A percentile compares a stretch with the other conserved stretches of the same genome.
These are phyloP conservation scores for Penicillium vulpinum DNA, from an alignment of 2,329 filamentous ascomycete genomes.

Conservation along the genomic window DNA sequence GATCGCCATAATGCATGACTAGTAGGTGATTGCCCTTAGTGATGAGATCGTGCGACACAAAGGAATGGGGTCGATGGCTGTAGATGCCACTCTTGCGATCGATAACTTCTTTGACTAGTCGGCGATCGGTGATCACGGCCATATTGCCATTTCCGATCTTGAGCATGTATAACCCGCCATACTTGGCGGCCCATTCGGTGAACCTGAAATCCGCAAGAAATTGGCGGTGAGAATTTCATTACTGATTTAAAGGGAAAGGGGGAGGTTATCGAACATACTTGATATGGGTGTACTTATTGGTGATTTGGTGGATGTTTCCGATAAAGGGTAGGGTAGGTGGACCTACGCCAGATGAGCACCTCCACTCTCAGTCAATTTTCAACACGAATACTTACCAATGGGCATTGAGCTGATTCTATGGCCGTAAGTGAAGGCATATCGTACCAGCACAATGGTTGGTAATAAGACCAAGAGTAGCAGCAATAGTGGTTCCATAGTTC, in stretches of 20 bases:
- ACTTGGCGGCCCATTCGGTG: neutral
- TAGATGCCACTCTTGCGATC: slow-evolving; percentile 50
- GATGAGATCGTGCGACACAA: slow-evolving; percentile 9
- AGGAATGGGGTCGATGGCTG: slow-evolving; percentile 45
- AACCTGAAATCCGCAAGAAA: neutral
- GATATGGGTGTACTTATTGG: neutral
- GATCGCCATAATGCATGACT: slow-evolving; percentile 20
- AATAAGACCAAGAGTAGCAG: neutral
- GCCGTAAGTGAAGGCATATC: neutral
- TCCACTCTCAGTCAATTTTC: too few relatives aligned
- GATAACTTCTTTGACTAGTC: slow-evolving; percentile 45
- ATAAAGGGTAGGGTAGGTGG: neutral
- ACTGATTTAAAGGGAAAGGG: neutral
- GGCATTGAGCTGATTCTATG: neutral
- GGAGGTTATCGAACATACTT: neutral
- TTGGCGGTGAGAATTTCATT: neutral
- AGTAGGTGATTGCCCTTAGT: neutral
- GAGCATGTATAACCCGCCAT: slow-evolving; percentile 24
- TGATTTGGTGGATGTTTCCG: neutral
- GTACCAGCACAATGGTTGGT: neutral
- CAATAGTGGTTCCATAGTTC: neutral
- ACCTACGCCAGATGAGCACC: neutral
- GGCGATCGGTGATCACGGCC: slow-evolving; percentile 45
- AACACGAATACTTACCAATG: neutral
- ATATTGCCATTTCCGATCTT: slow-evolving; percentile 46